A percentile compares a stretch with the other conserved stretches of the same genome.
Evolutionary conservation across 1,284 basidiomycete genomes (phyloP).

Genomic region (Exobasidium cylindrosporum): DNA sequence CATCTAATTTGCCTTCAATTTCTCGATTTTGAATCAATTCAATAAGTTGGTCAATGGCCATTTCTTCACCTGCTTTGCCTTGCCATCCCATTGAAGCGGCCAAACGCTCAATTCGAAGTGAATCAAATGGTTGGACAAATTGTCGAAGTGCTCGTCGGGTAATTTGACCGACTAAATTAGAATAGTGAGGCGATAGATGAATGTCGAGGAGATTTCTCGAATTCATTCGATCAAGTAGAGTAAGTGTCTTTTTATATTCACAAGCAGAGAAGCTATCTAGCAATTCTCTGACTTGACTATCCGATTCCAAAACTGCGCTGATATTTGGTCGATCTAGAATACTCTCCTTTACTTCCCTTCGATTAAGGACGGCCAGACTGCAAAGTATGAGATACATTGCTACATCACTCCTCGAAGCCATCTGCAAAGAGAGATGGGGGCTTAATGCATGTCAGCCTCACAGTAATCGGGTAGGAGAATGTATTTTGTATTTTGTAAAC

Average conservation of each 20-base stretch:
- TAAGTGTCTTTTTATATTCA: conserved; percentile 74
- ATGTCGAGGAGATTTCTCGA: conserved; percentile 74
- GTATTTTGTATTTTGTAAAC: too few relatives aligned
- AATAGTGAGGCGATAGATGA: conserved; percentile 65
- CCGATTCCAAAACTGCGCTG: conserved; percentile 74
- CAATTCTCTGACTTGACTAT: conserved; percentile 77
- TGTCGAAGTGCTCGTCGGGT: conserved; percentile 60
- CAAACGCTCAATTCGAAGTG: conserved; percentile 75
- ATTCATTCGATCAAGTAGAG: conserved; percentile 69
- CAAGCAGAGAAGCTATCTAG: conserved; percentile 76
- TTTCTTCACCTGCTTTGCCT: conserved; percentile 59
- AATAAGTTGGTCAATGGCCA: conserved; percentile 68
- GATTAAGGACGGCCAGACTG: conserved; percentile 70
- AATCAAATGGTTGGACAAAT: conserved; percentile 79
- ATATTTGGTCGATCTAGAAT: conserved; percentile 71
- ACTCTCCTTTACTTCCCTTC: conserved; percentile 66
- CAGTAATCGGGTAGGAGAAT: neutral
- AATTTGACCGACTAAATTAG: conserved; percentile 58
- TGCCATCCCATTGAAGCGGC: conserved; percentile 76
- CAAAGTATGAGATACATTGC: conserved; percentile 78
- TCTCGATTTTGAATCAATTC: conserved; percentile 69
- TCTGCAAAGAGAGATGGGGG: conserved; percentile 58
- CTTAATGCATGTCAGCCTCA: neutral
- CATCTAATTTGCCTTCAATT: conserved; percentile 70
- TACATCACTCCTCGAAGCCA: conserved; percentile 73